These are phyloP conservation scores for Fimicolochytrium jonesii DNA, from an alignment of 192 early-diverging fungal species.

Conservation along the genomic window DNA sequence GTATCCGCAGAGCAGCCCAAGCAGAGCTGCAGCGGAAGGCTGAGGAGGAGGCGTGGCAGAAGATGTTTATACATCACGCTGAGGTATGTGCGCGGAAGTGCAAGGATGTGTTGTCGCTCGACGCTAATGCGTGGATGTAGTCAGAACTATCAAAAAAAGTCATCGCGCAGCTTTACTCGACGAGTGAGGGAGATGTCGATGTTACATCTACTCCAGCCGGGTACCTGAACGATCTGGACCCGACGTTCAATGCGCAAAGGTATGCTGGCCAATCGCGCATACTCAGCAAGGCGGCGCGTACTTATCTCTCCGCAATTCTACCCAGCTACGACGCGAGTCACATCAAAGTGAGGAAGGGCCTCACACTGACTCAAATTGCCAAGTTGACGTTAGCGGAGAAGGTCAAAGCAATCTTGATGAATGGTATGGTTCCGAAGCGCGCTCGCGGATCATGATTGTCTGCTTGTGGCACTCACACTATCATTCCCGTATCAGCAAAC, in stretches of 20 bases:
- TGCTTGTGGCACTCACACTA: too few relatives aligned
- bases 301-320: too few relatives aligned
- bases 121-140: too few relatives aligned
- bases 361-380: slow-evolving; percentile 22
- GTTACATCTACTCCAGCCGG: neutral
- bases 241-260: neutral
- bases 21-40: slow-evolving; percentile 19
- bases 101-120: neutral
- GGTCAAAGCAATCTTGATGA: slow-evolving; percentile 29
- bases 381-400: slow-evolving; percentile 25
- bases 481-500: slow-evolving; percentile 14
- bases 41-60: slow-evolving; percentile 29
- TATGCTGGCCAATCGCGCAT: too few relatives aligned
- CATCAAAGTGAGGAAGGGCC: neutral
- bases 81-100: neutral
- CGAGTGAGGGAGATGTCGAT: neutral
- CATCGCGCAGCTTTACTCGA: neutral
- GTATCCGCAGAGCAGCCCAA: slow-evolving; percentile 22
- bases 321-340: too few relatives aligned
- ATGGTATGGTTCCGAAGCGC: slow-evolving; percentile 15
- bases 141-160: slow-evolving; percentile 8
- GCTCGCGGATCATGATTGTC: too few relatives aligned
- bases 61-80: slow-evolving; percentile 5
- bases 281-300: too few relatives aligned
- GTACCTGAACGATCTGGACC: slow-evolving; percentile 25